Evolutionary conservation across 352 stramenopile genomes (phyloP), one percentile per base, ranked within the genome.

Genomic region (Phytophthora sp.): DNA sequence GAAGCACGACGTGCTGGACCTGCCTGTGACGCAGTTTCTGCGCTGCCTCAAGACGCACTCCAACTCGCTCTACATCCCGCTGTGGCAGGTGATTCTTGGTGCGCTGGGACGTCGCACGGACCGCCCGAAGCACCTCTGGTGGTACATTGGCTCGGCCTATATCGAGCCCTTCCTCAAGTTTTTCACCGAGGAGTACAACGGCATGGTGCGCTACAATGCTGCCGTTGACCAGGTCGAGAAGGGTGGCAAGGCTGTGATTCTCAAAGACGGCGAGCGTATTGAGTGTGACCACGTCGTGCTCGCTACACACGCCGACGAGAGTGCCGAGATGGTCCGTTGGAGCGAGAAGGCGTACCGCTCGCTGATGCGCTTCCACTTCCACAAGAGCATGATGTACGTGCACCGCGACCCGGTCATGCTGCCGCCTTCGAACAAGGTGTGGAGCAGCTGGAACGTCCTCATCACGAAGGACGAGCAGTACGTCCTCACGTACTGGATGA

Each of bases 401-500:
- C 87, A 95, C 61, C 84, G 87, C 46, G 87, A 95, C 59, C 69
- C 82, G 50, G 68, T 63, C 59, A 90, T 95, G 70, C 55, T 95
- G 50, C 81, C 84, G 42, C 74, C 73, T 8, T 83, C 84, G 46
- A 86, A 89, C 66, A 91, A 88, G 60, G 76, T 89, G 37, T 95
- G 87, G 87, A 89, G 77, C 70, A 84, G 66, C 52, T 95, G 87
- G 87, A 95, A 95, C 63, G 87, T 95, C 52, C 76, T 88, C 58
- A 95, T 95, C 66, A 92, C 84, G 30, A 70, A 87, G 46, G 75
- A 88, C 62, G 85, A 95, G 26, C 71, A 92, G 77, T 95, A 95
- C 74, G 77, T 95, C 32, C 46, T 95, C 20, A 95, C 87, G 46
- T 95, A 95, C 78, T 95, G 87, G 87, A 95, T 95, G 82, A 94